Evolutionary conservation across 2,329 filamentous ascomycete genomes (phyloP), one percentile per base, ranked within the genome.

Genomic region (Fusarium falciforme): DNA sequence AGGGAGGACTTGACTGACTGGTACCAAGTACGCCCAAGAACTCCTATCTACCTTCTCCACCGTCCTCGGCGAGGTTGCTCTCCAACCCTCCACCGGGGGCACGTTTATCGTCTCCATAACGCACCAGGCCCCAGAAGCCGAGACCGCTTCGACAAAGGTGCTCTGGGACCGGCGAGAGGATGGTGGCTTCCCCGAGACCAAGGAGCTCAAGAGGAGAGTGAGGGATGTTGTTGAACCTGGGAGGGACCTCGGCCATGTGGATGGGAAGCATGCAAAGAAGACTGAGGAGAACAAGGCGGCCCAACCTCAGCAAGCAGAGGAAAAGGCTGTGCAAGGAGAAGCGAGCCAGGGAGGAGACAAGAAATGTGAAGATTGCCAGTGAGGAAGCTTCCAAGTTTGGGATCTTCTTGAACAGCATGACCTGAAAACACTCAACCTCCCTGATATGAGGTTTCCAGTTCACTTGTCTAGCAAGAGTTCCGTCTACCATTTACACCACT

Each of bases 131-230:
- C 83, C 77, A 36, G 73, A 70, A 16, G 63, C 77, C 8, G 68
- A 72, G 17, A 33, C 79, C 14, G 70, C 75, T 7, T 74, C 81
- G 16, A 80, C 83, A 65, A 89, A 87, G 33, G 79, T 93, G 4
- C 85, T 98, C 35, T 99, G 96, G 96, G 94, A 98, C 85, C 89
- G 96, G 71, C 97, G 95, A 81, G 80, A 84, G 5, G 92, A 98
- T 79, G 94, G 94, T 33, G 95, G 96, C 0, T 99, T 99, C 83
- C 96, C 96, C 70, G 95, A 98, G 84, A 95, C 94, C 3, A 98
- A 98, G 83, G 92, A 96, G 76, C 88, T 98, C 49, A 98, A 98
- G 85, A 91, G 94, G 68, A 88, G 92, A 17, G 90, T 98, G 6
- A 87, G 96, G 67, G 94, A 98, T 84, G 87, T 94, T 61, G 91